A percentile compares a stretch with the other conserved stretches of the same genome.
Evolutionary conservation across 441 rosid genomes (phyloP).

Genomic region (Populus hybrid): DNA sequence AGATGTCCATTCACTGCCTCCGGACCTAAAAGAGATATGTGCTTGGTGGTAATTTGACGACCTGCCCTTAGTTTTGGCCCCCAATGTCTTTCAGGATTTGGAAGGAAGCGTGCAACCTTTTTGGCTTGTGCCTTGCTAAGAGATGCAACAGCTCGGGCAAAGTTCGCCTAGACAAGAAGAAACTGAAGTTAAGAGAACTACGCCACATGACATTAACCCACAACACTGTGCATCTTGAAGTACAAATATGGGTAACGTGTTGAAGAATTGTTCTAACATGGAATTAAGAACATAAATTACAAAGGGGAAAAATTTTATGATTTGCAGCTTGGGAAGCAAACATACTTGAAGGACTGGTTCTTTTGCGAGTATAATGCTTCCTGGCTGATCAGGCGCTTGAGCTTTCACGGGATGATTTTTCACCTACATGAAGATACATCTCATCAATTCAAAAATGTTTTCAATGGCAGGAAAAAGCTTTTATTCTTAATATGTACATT

Average conservation of each 20-base stretch:
- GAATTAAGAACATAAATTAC: background rate
- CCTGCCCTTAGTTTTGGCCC: constrained; percentile 97
- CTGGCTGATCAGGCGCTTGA: constrained; percentile 75
- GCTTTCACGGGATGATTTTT: constrained; percentile 92
- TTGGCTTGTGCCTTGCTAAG: constrained; percentile 94
- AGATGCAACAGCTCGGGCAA: constrained; percentile 79
- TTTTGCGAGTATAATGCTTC: constrained; percentile 85
- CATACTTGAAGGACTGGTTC: constrained; percentile 81
- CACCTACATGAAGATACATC: constrained; percentile 41
- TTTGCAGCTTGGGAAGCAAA: background rate
- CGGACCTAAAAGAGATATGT: constrained; percentile 82
- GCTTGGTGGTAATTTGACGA: constrained; percentile 89
- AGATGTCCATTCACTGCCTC: constrained; percentile 83
- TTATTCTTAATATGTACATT: background rate
- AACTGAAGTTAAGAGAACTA: background rate
- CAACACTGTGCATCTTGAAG: background rate
- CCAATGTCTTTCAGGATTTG: constrained; percentile 98
- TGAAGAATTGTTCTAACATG: background rate
- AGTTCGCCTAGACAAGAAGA: constrained; percentile 62
- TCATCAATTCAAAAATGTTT: background rate
- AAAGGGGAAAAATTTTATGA: background rate
- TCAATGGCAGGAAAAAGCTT: background rate
- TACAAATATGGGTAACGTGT: background rate
- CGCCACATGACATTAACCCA: background rate
- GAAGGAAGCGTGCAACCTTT: constrained; percentile 87